Evolutionary conservation across 352 stramenopile species (phyloP).

Genomic region (Phytophthora sp.): DNA sequence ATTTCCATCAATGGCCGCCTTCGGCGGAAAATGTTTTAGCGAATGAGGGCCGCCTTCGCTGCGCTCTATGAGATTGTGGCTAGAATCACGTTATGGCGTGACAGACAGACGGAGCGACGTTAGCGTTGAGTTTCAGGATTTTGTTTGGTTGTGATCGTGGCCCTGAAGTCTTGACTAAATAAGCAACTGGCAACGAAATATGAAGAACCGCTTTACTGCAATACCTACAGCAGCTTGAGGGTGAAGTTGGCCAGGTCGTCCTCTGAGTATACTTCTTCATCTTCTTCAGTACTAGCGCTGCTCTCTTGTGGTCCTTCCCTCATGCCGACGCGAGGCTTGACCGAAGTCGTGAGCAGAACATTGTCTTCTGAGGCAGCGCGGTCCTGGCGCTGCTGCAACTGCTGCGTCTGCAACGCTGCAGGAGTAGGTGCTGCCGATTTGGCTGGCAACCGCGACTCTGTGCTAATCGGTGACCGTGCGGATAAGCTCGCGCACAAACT

Average conservation of each 20-base stretch:
- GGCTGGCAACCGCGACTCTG: conserved; percentile 10
- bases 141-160: conserved; percentile 6
- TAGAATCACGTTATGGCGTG: too few relatives aligned
- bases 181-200: conserved; percentile 33
- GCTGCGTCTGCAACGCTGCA: conserved; percentile 15
- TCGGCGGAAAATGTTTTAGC: too few relatives aligned
- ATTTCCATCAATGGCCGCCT: too few relatives aligned
- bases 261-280: conserved; percentile 56
- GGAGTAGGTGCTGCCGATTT: conserved; percentile 28
- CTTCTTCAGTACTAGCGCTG: conserved; percentile 43
- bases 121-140: too few relatives aligned
- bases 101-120: too few relatives aligned
- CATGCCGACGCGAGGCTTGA: conserved; percentile 22
- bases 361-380: conserved; percentile 66
- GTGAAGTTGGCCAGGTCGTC: conserved; percentile 84
- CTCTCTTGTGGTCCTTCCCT: conserved; percentile 34
- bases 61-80: too few relatives aligned
- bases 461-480: conserved; percentile 17
- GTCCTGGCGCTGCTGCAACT: conserved; percentile 43
- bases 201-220: background rate
- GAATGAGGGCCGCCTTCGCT: too few relatives aligned
- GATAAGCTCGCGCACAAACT: conserved; percentile 21
- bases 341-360: conserved; percentile 33
- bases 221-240: conserved; percentile 49
- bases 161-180: conserved; percentile 30